Evolutionary conservation across 306 rosid species (phyloP).

Genomic region (Hylodesmum podocarpum): DNA sequence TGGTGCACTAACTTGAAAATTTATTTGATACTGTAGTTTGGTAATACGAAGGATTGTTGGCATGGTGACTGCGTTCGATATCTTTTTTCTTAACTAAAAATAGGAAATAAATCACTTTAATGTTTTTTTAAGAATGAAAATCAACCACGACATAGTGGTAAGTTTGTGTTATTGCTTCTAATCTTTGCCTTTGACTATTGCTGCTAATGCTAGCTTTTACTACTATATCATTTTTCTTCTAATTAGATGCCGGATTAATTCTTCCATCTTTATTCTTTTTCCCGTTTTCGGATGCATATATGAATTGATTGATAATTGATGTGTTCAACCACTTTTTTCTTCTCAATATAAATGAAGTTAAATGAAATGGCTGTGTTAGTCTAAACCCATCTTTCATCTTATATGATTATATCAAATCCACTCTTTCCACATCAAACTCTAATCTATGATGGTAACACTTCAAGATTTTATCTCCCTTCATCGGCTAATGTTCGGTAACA

Average conservation of each 20-base stretch:
- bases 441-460: not conserved
- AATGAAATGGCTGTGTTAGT: not conserved
- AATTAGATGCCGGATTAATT: not conserved
- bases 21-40: slow-evolving; percentile 15
- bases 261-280: not conserved
- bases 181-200: not conserved
- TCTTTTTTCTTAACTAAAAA: not conserved
- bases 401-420: not conserved
- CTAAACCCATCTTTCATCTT: not conserved
- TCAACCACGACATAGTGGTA: not conserved
- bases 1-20: slow-evolving; percentile 17
- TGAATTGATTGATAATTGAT: slow-evolving; percentile 15
- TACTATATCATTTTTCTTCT: slow-evolving; percentile 3
- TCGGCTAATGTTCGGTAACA: not conserved
- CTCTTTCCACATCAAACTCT: not conserved
- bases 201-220: not conserved
- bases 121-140: slow-evolving; percentile 9
- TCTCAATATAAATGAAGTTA: not conserved
- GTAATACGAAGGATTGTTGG: slow-evolving; percentile 20
- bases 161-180: slow-evolving; percentile 16
- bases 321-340: not conserved
- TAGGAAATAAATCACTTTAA: not conserved
- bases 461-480: slow-evolving; percentile 1
- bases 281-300: not conserved
- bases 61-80: slow-evolving; percentile 21